Base-by-base conservation (phyloP, 176 grass and related monocot genomes). In the Triticum turgidum region DNA sequence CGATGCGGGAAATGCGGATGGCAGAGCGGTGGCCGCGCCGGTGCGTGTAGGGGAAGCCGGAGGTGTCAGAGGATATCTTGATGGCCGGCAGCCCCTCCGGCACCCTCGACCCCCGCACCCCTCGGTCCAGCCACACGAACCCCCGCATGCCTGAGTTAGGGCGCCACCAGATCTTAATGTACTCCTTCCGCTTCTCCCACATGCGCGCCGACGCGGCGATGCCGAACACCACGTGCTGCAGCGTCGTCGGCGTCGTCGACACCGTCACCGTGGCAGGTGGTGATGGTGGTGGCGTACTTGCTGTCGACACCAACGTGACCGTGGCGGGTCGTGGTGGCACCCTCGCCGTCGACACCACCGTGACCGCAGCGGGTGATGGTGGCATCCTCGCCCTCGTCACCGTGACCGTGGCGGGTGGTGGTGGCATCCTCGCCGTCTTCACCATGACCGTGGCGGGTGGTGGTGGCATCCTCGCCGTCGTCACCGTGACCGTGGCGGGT, bases 201-300 rank as follows among this genome's bases (percentile, higher is more conserved):
- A 93, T 41, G 11, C 67, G 73, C n/a, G 89, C 81, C 34, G 94
- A 95, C 14, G 86, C 84, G 6, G 91, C 91, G 76, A 95, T 95
- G 72, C 94, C 89, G 39, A 93, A 95, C 52, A 95, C 94, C 58
- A 95, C 88, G 49, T 95, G 91, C 59, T 89, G 86, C 35, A 95
- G 51, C 8, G 86, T 89, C 29, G 91, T 95, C 20, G 88, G 18
- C 17, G 69, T 42, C 32, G 81, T 30, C 12, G 62, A 72, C 25
- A 61, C 44, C 12, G 13, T 51, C 3, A 51, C 24, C n/a, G 24
- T 30, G 73, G 24, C 44, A 30, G 73, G 73, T 14, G 70, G 69
- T 22, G 51, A 18, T 54, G 51, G 54, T 8, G 54, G 18, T 21
- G 20, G 51, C 8, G 86, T 87, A 18, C 88, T 95, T 5, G 88